Evolutionary conservation across 176 grass and related monocot genomes (phyloP).

Genomic region (Ananas comosus): DNA sequence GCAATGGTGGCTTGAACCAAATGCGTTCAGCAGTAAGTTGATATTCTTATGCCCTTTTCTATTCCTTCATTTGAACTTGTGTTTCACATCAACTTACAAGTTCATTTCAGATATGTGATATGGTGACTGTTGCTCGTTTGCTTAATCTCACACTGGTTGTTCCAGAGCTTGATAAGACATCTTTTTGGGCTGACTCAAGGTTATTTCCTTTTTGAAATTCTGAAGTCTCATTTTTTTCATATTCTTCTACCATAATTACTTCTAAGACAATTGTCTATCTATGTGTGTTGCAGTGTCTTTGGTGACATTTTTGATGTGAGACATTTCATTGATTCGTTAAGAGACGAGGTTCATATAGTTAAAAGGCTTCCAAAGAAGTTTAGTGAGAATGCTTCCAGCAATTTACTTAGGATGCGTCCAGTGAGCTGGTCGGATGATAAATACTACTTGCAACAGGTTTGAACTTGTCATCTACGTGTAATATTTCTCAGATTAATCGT

Average conservation of each 20-base stretch:
- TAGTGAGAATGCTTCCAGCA: slow-evolving; percentile 18
- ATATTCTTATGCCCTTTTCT: slow-evolving; percentile 9
- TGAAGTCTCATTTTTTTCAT: slow-evolving; percentile 2
- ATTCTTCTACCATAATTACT: slow-evolving; percentile 3
- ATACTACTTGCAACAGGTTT: slow-evolving; percentile 93
- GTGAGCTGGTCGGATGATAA: slow-evolving; percentile 98
- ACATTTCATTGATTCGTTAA: slow-evolving; percentile 78
- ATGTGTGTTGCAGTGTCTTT: slow-evolving; percentile 49
- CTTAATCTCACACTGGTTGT: slow-evolving; percentile 87
- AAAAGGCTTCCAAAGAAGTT: slow-evolving; percentile 65
- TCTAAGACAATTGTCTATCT: slow-evolving; percentile 5
- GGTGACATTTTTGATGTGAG: slow-evolving; percentile 86
- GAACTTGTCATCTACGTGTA: slow-evolving; percentile 12
- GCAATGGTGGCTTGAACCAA: slow-evolving; percentile 96
- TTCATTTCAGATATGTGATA: slow-evolving; percentile 79
- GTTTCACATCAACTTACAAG: background rate
- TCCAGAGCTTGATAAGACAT: slow-evolving; percentile 85
- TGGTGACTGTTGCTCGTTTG: slow-evolving; percentile 72
- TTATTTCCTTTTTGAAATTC: slow-evolving; percentile 23
- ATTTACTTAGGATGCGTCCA: slow-evolving; percentile 53
- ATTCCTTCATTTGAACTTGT: background rate
- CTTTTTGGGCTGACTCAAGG: slow-evolving; percentile 96
- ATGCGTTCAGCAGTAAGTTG: slow-evolving; percentile 79
- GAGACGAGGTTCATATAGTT: slow-evolving; percentile 69
- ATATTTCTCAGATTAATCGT: background rate